A percentile compares a stretch with the other conserved stretches of the same genome.
These are phyloP conservation scores for Carex kokanica DNA, from an alignment of 176 grass and related monocot species.

Conservation along the genomic window DNA sequence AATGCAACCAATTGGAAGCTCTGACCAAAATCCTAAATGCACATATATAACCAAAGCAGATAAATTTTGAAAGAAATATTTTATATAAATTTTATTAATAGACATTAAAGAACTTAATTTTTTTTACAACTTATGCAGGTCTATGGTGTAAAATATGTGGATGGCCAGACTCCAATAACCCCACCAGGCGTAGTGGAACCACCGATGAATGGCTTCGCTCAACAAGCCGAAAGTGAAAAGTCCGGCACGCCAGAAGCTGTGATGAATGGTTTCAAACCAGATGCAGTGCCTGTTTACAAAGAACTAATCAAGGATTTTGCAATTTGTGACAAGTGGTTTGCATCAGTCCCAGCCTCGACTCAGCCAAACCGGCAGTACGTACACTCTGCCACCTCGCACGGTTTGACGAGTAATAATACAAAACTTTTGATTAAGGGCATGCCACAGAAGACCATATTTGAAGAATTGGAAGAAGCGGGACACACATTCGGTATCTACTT, in stretches of 20 bases:
- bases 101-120: neutral
- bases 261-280: slow-evolving; percentile 70
- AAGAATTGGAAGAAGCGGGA: slow-evolving; percentile 57
- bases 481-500: slow-evolving; percentile 74
- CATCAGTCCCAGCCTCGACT: slow-evolving; percentile 74
- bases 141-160: slow-evolving; percentile 52
- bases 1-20: neutral
- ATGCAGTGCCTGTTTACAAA: slow-evolving; percentile 73
- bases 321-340: slow-evolving; percentile 74
- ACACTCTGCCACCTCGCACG: slow-evolving; percentile 76
- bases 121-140: slow-evolving; percentile 11
- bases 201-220: slow-evolving; percentile 75
- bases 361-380: slow-evolving; percentile 78
- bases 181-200: slow-evolving; percentile 29
- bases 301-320: slow-evolving; percentile 53
- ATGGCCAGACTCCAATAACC: slow-evolving; percentile 52
- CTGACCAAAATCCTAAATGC: neutral
- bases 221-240: slow-evolving; percentile 69
- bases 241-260: slow-evolving; percentile 56
- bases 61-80: neutral
- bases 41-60: neutral
- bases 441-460: slow-evolving; percentile 78
- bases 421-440: slow-evolving; percentile 37
- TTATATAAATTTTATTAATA: neutral
- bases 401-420: slow-evolving; percentile 59